These are phyloP conservation scores for Camelina hispida DNA, from an alignment of 345 rosid species.

Conservation along the genomic window DNA sequence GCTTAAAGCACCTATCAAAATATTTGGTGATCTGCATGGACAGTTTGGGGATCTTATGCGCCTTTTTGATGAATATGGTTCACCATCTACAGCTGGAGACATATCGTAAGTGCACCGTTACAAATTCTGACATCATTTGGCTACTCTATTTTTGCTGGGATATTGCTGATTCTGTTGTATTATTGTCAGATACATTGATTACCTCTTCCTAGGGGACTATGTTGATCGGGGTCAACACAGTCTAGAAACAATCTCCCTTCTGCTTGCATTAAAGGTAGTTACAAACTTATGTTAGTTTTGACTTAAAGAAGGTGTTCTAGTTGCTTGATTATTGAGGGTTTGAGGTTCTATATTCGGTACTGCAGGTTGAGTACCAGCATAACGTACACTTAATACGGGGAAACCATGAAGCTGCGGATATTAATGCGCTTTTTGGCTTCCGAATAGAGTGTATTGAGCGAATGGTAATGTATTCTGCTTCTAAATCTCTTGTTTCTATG, in stretches of 20 bases:
- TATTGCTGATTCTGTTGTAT: slow-evolving; percentile 33
- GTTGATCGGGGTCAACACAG: slow-evolving; percentile 98
- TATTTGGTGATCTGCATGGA: slow-evolving; percentile 95
- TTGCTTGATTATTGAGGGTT: slow-evolving; percentile 29
- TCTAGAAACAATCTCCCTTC: slow-evolving; percentile 82
- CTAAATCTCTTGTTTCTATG: slow-evolving; percentile 18
- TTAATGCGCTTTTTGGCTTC: slow-evolving; percentile 95
- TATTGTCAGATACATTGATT: slow-evolving; percentile 79
- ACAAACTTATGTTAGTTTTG: slow-evolving; percentile 16
- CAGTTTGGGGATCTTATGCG: slow-evolving; percentile 99
- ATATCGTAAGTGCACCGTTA: slow-evolving; percentile 67
- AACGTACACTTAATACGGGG: slow-evolving; percentile 94
- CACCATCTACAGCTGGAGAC: slow-evolving; percentile 97
- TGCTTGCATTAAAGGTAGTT: slow-evolving; percentile 87
- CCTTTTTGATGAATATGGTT: slow-evolving; percentile 91
- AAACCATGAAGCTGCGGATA: slow-evolving; percentile 97
- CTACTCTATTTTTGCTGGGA: slow-evolving; percentile 20
- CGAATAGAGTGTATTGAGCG: slow-evolving; percentile 94
- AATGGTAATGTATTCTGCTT: slow-evolving; percentile 59
- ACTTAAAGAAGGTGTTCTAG: slow-evolving; percentile 23
- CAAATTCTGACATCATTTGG: slow-evolving; percentile 16
- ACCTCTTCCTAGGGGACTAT: slow-evolving; percentile 96
- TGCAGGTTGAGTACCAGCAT: slow-evolving; percentile 82
- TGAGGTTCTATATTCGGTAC: slow-evolving; percentile 33
- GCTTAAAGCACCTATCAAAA: slow-evolving; percentile 86